Conservation (phyloP, 2,329 filamentous ascomycete genomes). For the Xylariomycetidae sp. region DNA sequence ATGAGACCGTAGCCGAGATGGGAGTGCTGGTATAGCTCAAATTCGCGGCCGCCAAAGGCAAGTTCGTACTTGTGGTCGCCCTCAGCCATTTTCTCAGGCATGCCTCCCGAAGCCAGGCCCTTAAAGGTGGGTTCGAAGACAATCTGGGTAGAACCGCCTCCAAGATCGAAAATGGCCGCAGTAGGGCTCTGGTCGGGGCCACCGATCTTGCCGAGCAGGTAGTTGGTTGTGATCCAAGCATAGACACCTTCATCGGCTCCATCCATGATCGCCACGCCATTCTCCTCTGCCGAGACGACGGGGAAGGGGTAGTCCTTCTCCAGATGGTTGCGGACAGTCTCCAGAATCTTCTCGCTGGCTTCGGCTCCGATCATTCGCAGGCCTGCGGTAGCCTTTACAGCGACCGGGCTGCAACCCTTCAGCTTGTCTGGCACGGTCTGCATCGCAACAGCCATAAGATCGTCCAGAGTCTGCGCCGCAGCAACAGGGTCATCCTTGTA, state of each 20-base stretch:
- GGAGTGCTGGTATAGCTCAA: slow-evolving; percentile 94
- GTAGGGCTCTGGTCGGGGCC: slow-evolving; percentile 84
- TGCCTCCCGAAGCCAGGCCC: slow-evolving; percentile 62
- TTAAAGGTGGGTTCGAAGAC: slow-evolving; percentile 96
- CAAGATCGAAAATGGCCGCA: slow-evolving; percentile 91
- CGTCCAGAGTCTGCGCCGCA: slow-evolving; percentile 84
- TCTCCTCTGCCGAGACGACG: slow-evolving; percentile 76
- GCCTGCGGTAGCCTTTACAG: slow-evolving; percentile 97
- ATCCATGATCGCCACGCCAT: slow-evolving; percentile 95
- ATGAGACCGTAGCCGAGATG: slow-evolving; percentile 96
- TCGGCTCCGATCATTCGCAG: slow-evolving; percentile 79
- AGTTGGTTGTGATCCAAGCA: slow-evolving; percentile 99
- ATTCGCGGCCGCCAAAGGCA: slow-evolving; percentile 82
- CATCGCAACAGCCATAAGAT: slow-evolving; percentile 81
- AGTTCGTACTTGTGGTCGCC: slow-evolving; percentile 96
- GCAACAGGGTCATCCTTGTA: slow-evolving; percentile 81
- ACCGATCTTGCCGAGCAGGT: slow-evolving; percentile 95
- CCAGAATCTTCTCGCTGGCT: slow-evolving; percentile 75
- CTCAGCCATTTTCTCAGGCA: slow-evolving; percentile 77
- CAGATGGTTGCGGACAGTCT: slow-evolving; percentile 74
- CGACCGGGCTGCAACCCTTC: slow-evolving; percentile 86
- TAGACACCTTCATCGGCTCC: slow-evolving; percentile 96
- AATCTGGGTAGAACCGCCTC: slow-evolving; percentile 95
- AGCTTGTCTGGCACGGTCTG: slow-evolving; percentile 78
- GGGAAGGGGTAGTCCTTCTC: slow-evolving; percentile 93